phyloP scores from a whole-genome alignment of 257 asterid genomes.

The Fraxinus anomala region DNA sequence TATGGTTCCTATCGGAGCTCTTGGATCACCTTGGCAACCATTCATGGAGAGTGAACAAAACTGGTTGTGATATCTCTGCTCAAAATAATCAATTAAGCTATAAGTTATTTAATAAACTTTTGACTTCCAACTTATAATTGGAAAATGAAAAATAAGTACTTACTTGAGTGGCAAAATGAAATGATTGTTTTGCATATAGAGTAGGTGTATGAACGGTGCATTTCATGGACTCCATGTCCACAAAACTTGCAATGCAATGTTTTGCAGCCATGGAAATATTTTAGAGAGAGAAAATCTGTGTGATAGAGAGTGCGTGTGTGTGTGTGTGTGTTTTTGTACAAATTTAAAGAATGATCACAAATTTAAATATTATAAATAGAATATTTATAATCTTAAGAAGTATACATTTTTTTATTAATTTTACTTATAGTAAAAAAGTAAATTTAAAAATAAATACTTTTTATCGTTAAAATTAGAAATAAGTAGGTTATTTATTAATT shows the following conservation, averaged over 20 bases:
- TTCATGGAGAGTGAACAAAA: constrained; percentile 61
- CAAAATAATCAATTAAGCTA: neutral
- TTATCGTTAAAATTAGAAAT: too few species aligned
- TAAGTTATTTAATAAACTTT: neutral
- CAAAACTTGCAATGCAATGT: constrained; percentile 43
- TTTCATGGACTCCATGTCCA: constrained; percentile 49
- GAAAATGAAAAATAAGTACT: constrained; percentile 14
- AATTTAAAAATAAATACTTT: too few species aligned
- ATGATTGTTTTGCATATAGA: constrained; percentile 40
- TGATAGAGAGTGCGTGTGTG: constrained; percentile 5
- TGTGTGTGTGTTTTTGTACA: neutral
- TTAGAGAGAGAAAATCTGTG: neutral
- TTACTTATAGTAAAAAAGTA: too few species aligned
- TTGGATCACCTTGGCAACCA: constrained; percentile 63
- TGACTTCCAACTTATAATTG: neutral
- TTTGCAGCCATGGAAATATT: constrained; percentile 37
- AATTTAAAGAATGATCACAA: too few species aligned
- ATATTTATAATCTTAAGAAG: too few species aligned
- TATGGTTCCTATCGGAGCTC: constrained; percentile 57
- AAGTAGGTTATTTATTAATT: neutral
- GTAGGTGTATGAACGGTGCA: constrained; percentile 39
- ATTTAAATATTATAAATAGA: too few species aligned
- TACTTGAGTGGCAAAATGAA: constrained; percentile 46
- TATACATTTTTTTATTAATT: too few species aligned
- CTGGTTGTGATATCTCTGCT: constrained; percentile 44